Evolutionary conservation across 1,139 yeast species (phyloP).

Genomic region (Protomyces gravidus): DNA sequence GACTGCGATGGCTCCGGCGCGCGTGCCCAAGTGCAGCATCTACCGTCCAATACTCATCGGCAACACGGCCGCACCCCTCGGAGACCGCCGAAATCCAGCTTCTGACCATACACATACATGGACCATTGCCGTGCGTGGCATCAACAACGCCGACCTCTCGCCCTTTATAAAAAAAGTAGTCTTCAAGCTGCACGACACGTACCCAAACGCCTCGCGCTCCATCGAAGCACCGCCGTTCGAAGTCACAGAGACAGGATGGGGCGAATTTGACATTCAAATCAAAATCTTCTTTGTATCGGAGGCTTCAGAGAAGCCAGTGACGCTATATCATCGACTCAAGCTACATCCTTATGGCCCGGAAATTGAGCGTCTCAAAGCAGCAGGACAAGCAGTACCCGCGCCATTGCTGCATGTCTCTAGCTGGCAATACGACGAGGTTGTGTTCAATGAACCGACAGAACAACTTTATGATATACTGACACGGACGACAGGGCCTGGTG

Average conservation of each 20-base stretch:
- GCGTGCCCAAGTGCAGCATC: slow-evolving; percentile 27
- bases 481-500: slow-evolving; percentile 40
- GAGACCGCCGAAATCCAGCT: slow-evolving; percentile 39
- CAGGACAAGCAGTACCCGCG: slow-evolving; percentile 20
- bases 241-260: slow-evolving; percentile 98
- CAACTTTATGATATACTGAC: slow-evolving; percentile 74
- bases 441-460: slow-evolving; percentile 94
- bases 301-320: slow-evolving; percentile 81
- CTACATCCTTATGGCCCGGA: slow-evolving; percentile 76
- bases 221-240: slow-evolving; percentile 89
- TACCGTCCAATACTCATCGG: slow-evolving; percentile 30
- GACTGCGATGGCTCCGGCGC: slow-evolving; percentile 25
- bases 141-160: slow-evolving; percentile 73
- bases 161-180: slow-evolving; percentile 85
- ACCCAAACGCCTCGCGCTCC: slow-evolving; percentile 75
- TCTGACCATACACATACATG: slow-evolving; percentile 90
- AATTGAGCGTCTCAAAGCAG: slow-evolving; percentile 35
- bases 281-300: slow-evolving; percentile 81
- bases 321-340: slow-evolving; percentile 81
- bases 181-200: slow-evolving; percentile 91
- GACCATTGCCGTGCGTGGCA: slow-evolving; percentile 90
- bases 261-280: slow-evolving; percentile 89
- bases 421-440: slow-evolving; percentile 80
- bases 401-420: slow-evolving; percentile 52
- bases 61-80: slow-evolving; percentile 27